A percentile compares a stretch with the other conserved stretches of the same genome.
These are phyloP conservation scores for Aegle marmelos DNA, from an alignment of 345 rosid species.

Conservation along the genomic window DNA sequence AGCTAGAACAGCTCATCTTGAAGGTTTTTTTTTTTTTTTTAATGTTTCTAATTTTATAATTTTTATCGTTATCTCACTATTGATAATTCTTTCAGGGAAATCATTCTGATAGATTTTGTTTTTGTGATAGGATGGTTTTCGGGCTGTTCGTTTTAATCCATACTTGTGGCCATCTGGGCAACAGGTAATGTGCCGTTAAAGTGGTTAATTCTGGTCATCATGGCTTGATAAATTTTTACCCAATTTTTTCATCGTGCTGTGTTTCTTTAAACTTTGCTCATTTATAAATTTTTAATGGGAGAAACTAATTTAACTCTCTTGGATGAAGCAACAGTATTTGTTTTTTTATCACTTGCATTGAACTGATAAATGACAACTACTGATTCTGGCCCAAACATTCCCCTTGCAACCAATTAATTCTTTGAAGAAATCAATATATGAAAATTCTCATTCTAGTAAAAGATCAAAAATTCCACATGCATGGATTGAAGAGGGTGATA, in stretches of 20 bases:
- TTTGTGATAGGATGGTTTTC: conserved; percentile 65
- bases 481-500: neutral
- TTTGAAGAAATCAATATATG: neutral
- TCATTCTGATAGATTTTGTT: conserved; percentile 19
- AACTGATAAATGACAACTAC: neutral
- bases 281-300: neutral
- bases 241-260: neutral
- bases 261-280: neutral
- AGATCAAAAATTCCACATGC: neutral
- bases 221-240: neutral
- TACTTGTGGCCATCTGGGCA: conserved; percentile 85
- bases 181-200: conserved; percentile 45
- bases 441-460: neutral
- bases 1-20: conserved; percentile 72
- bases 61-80: conserved; percentile 1
- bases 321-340: neutral
- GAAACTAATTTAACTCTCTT: neutral
- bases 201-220: neutral
- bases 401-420: neutral
- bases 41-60: neutral
- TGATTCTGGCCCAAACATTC: neutral
- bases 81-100: neutral
- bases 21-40: conserved; percentile 48
- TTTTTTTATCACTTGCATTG: neutral
- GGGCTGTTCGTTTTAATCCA: conserved; percentile 94